Evolutionary conservation across 2,329 filamentous ascomycete genomes (phyloP).

Genomic region (Penicillium sp.): DNA sequence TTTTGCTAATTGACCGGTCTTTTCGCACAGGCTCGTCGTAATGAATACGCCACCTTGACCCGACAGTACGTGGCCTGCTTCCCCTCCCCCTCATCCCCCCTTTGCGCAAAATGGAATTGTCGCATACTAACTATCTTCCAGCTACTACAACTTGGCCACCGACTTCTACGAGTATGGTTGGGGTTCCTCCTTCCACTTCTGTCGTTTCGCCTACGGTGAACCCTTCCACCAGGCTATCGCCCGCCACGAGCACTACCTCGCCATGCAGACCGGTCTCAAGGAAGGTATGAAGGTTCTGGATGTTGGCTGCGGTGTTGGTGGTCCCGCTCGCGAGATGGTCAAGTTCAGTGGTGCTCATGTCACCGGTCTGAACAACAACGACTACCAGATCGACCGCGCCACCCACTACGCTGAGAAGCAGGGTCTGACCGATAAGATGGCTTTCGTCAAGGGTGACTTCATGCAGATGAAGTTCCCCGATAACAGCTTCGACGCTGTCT

Average conservation of each 20-base stretch:
- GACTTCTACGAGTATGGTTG: constrained; percentile 97
- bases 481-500: constrained; percentile 91
- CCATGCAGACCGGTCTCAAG: constrained; percentile 82
- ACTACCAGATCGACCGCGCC: constrained; percentile 98
- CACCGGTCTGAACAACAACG: constrained; percentile 96
- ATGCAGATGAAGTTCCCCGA: constrained; percentile 98
- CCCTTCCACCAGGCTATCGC: constrained; percentile 89
- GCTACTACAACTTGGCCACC: constrained; percentile 97
- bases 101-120: constrained; percentile 1
- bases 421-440: constrained; percentile 76
- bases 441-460: constrained; percentile 94
- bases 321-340: constrained; percentile 91
- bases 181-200: constrained; percentile 97
- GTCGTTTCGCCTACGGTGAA: constrained; percentile 86
- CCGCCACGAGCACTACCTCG: constrained; percentile 97
- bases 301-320: constrained; percentile 95
- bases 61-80: constrained; percentile 69
- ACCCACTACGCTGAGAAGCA: constrained; percentile 82
- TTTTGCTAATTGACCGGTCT: background rate
- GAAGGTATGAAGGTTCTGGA: constrained; percentile 90
- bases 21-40: constrained; percentile 67
- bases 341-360: constrained; percentile 92
- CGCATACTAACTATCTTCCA: constrained; percentile 38
- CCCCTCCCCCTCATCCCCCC: background rate
- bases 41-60: constrained; percentile 90